A percentile compares a stretch with the other conserved stretches of the same genome.
These are phyloP conservation scores for Mycena galericulata DNA, from an alignment of 768 basidiomycete species.

Conservation along the genomic window DNA sequence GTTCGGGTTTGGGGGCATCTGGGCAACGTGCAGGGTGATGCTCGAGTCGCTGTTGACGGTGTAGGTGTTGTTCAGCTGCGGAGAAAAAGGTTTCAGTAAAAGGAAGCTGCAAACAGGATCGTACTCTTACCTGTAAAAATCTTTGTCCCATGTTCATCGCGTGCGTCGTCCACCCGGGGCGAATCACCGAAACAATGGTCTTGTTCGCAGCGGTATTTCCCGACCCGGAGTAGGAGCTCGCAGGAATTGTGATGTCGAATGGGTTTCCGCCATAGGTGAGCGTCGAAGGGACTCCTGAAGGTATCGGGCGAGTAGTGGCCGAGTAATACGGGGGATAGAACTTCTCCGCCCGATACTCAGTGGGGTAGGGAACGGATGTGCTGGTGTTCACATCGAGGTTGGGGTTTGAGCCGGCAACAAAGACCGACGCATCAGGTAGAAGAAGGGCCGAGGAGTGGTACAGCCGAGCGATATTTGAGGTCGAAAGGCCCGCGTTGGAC, in stretches of 20 bases:
- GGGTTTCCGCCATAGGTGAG: constrained; percentile 86
- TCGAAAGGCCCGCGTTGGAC: constrained; percentile 72
- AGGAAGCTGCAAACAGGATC: no score
- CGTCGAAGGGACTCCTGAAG: constrained; percentile 74
- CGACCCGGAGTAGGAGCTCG: constrained; percentile 72
- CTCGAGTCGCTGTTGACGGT: constrained; percentile 81
- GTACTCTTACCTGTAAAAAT: no score
- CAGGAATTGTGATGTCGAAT: constrained; percentile 81
- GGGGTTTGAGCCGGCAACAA: constrained; percentile 94
- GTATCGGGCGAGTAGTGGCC: constrained; percentile 73
- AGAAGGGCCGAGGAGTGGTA: constrained; percentile 94
- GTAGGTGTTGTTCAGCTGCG: constrained; percentile 88
- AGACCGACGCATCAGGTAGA: constrained; percentile 86
- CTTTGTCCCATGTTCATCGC: constrained; percentile 93
- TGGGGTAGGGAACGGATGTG: constrained; percentile 66
- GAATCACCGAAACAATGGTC: constrained; percentile 80
- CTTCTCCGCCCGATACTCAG: constrained; percentile 84
- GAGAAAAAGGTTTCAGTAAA: no score
- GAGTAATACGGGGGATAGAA: constrained; percentile 95
- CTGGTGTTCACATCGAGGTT: constrained; percentile 84
- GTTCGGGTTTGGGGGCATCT: constrained; percentile 86
- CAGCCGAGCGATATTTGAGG: constrained; percentile 78
- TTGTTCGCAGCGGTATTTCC: constrained; percentile 80
- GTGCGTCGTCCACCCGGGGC: constrained; percentile 87
- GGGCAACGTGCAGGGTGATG: constrained; percentile 82